Conservation (phyloP, 306 rosid genomes). For the Datisca glomerata region DNA sequence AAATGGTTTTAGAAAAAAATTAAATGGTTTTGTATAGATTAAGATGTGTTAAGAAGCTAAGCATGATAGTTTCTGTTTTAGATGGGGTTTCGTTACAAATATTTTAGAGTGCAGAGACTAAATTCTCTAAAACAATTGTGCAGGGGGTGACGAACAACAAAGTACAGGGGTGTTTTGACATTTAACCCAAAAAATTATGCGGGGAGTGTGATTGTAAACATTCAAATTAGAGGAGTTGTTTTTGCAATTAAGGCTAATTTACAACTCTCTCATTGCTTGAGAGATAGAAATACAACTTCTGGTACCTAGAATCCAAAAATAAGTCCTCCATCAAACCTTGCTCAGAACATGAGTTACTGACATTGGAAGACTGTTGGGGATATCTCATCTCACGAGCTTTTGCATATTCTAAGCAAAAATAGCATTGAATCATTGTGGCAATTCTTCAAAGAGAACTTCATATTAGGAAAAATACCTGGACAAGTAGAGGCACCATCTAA, state of each 20-base stretch:
- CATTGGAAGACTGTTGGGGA: slow-evolving; percentile 19
- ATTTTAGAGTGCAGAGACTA: no score
- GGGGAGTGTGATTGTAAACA: slow-evolving; percentile 9
- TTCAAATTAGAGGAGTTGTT: background rate
- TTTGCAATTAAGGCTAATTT: no score
- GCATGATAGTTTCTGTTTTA: no score
- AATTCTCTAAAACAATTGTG: no score
- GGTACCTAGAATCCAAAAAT: slow-evolving; percentile 31
- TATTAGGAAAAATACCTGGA: slow-evolving; percentile 31
- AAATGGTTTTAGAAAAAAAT: no score
- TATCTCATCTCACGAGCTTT: slow-evolving; percentile 25
- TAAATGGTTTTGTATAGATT: no score
- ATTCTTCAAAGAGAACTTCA: slow-evolving; percentile 8
- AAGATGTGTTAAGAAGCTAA: no score
- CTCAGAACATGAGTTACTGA: slow-evolving; percentile 10
- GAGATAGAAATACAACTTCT: slow-evolving; percentile 10
- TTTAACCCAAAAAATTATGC: slow-evolving; percentile 13
- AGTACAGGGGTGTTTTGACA: slow-evolving; percentile 10
- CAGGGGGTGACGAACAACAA: no score
- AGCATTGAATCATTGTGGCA: slow-evolving; percentile 5
- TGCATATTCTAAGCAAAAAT: slow-evolving; percentile 20
- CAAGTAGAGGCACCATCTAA: slow-evolving; percentile 19
- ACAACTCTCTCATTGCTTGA: slow-evolving; percentile 6
- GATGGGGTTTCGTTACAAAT: no score
- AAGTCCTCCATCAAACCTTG: slow-evolving; percentile 21